Conservation (phyloP, 345 rosid genomes). For the Brassica nigra region DNA sequence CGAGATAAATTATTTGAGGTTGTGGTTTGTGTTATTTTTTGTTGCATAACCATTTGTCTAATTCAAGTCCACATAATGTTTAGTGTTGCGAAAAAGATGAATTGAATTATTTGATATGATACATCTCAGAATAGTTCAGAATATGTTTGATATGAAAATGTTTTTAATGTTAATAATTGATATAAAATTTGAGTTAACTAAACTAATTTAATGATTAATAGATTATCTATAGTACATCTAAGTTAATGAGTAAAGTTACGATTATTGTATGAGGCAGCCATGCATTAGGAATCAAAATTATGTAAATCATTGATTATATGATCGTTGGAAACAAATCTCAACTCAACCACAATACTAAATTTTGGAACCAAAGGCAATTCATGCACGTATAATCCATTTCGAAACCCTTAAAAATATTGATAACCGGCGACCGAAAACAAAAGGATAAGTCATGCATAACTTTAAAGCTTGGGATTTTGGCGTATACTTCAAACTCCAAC, state of each 20-base stretch:
- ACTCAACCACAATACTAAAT: not conserved
- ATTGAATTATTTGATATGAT: not conserved
- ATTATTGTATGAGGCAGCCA: not conserved
- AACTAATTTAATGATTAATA: not conserved
- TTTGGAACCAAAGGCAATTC: not conserved
- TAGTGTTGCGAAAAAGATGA: not conserved
- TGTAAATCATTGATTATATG: slow-evolving; percentile 6
- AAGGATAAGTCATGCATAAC: not conserved
- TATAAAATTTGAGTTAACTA: not conserved
- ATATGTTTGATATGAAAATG: not conserved
- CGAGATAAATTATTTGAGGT: not conserved
- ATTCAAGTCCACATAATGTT: not conserved
- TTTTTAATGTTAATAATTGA: not conserved
- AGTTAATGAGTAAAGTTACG: not conserved
- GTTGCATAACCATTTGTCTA: not conserved
- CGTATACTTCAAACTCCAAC: slow-evolving; percentile 31
- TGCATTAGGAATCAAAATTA: not conserved
- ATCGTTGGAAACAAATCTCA: not conserved
- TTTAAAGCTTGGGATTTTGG: slow-evolving; percentile 8
- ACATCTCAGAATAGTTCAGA: not conserved
- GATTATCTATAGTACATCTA: not conserved
- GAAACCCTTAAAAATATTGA: not conserved
- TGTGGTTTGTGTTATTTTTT: not conserved
- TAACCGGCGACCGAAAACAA: not conserved
- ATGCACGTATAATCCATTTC: slow-evolving; percentile 12